Evolutionary conservation across 805 yeast species (phyloP).

Genomic region (Starmera dryadoides): DNA sequence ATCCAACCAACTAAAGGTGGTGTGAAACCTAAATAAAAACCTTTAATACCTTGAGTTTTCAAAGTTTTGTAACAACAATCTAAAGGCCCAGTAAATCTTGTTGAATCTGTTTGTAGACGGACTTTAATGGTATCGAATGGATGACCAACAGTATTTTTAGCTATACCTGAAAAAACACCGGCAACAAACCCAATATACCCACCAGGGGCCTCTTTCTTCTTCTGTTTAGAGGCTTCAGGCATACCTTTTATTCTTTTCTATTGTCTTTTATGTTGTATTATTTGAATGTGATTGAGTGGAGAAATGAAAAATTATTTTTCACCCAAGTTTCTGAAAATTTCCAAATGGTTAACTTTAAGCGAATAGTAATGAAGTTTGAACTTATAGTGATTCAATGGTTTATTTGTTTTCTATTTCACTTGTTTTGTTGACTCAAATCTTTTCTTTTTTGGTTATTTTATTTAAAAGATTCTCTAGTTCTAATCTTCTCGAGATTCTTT

Average conservation of each 20-base stretch:
- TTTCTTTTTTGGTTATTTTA: too few relatives aligned
- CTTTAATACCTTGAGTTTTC: conserved; percentile 66
- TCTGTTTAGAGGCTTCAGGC: not conserved
- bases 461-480: too few relatives aligned
- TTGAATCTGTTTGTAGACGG: conserved; percentile 70
- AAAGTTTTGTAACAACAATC: conserved; percentile 74
- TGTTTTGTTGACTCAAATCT: too few relatives aligned
- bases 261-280: not conserved
- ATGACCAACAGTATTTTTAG: conserved; percentile 86
- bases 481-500: too few relatives aligned
- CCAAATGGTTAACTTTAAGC: too few relatives aligned
- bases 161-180: conserved; percentile 81
- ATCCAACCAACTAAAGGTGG: conserved; percentile 95
- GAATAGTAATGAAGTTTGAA: too few relatives aligned
- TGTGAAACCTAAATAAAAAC: conserved; percentile 84
- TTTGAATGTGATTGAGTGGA: too few relatives aligned
- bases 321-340: too few relatives aligned
- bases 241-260: not conserved
- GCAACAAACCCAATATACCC: conserved; percentile 70
- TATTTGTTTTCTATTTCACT: too few relatives aligned
- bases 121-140: conserved; percentile 91
- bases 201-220: conserved; percentile 10
- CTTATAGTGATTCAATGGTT: too few relatives aligned
- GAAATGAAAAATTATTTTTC: too few relatives aligned
- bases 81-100: conserved; percentile 70